These are phyloP conservation scores for Hymenoscyphus salicellus DNA, from an alignment of 2,329 filamentous ascomycete species.

Conservation along the genomic window DNA sequence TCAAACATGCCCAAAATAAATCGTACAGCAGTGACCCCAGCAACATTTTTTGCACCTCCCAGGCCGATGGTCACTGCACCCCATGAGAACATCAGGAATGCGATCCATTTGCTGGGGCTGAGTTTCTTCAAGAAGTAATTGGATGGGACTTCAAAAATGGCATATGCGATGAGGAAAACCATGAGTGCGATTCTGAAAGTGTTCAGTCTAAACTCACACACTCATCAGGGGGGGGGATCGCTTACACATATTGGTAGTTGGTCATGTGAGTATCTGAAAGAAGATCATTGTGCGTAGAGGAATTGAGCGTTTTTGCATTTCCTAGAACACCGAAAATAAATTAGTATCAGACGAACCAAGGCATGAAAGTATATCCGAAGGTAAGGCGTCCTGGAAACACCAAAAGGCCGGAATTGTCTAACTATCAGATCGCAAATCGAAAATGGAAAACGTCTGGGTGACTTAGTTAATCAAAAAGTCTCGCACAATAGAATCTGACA, in stretches of 20 bases:
- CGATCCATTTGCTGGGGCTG: constrained; percentile 47
- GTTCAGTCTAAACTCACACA: neutral
- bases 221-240: neutral
- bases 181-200: constrained; percentile 41
- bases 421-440: too few species aligned
- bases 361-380: too few species aligned
- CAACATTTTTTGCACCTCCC: constrained; percentile 43
- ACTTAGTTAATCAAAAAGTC: too few species aligned
- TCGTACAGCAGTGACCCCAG: constrained; percentile 44
- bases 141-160: constrained; percentile 48
- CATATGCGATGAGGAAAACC: constrained; percentile 48
- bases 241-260: constrained; percentile 55
- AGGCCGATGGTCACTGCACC: constrained; percentile 47
- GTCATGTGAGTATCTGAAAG: constrained; percentile 61
- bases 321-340: too few species aligned
- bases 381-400: too few species aligned
- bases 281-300: constrained; percentile 58
- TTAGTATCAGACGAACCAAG: too few species aligned
- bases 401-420: too few species aligned
- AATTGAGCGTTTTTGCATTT: constrained; percentile 65
- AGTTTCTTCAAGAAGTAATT: constrained; percentile 50
- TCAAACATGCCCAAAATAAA: constrained; percentile 51
- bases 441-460: too few species aligned
- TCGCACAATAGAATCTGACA: too few species aligned
- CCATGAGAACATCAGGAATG: constrained; percentile 50